Conservation (phyloP, 148 eudicot species). For the Cornus controversa region DNA sequence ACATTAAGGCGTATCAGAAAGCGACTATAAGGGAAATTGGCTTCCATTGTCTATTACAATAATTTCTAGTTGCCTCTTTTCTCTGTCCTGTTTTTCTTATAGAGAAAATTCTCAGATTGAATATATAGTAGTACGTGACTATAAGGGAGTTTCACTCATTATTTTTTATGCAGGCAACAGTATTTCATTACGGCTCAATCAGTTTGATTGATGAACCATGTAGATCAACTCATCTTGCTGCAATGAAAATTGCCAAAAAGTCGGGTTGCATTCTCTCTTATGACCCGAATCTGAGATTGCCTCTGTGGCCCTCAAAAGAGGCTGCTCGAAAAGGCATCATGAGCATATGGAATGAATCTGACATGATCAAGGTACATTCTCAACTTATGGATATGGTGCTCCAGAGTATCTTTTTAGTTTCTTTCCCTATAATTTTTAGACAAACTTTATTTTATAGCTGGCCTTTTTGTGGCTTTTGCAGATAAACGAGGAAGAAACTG, state of each 20-base stretch:
- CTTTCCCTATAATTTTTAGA: too few species aligned
- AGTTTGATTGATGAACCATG: slow-evolving; percentile 69
- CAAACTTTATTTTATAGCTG: too few species aligned
- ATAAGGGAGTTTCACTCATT: too few species aligned
- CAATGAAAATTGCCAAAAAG: slow-evolving; percentile 47
- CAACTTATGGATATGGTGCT: background rate
- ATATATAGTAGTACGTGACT: too few species aligned
- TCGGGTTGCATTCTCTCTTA: slow-evolving; percentile 55
- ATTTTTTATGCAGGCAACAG: slow-evolving; percentile 34
- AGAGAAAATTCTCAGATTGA: background rate
- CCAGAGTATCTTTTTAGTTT: too few species aligned
- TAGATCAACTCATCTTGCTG: slow-evolving; percentile 61
- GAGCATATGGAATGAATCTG: slow-evolving; percentile 74
- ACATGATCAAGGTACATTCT: slow-evolving; percentile 51
- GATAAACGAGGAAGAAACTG: slow-evolving; percentile 59
- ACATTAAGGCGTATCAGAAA: background rate
- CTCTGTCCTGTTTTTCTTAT: too few species aligned
- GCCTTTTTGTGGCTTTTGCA: background rate
- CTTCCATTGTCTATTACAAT: too few species aligned
- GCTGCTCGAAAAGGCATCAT: slow-evolving; percentile 54
- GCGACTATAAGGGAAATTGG: background rate
- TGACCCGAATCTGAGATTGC: slow-evolving; percentile 58
- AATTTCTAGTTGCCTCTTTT: too few species aligned
- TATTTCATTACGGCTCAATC: slow-evolving; percentile 59
- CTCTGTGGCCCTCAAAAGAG: slow-evolving; percentile 61